A percentile compares a stretch with the other conserved stretches of the same genome.
phyloP scores from a whole-genome alignment of 2,329 filamentous ascomycete genomes.

The Talaromyces sp. region DNA sequence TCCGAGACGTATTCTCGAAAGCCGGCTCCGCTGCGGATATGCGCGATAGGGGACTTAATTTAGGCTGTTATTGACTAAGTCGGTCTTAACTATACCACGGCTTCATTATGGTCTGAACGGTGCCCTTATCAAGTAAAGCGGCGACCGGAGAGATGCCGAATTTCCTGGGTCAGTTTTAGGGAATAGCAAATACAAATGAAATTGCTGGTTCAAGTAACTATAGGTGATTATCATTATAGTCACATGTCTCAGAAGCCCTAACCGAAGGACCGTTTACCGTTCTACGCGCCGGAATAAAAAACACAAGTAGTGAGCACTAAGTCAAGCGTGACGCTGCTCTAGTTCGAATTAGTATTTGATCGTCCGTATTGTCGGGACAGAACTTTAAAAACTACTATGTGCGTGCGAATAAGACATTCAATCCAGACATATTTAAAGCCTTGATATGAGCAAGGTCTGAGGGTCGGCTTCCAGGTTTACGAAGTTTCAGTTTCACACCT shows the following conservation, averaged over 20 bases:
- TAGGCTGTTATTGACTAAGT: neutral
- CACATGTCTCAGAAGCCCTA: conserved; percentile 1
- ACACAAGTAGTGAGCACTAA: neutral
- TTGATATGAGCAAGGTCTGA: neutral
- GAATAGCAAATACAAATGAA: neutral
- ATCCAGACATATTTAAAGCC: neutral
- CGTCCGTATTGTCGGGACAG: neutral
- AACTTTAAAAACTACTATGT: neutral
- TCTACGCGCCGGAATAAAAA: too few relatives aligned
- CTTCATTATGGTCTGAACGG: neutral
- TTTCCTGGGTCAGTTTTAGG: neutral
- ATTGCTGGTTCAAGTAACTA: neutral
- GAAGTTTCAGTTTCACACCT: neutral
- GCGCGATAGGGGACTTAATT: neutral
- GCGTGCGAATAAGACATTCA: neutral
- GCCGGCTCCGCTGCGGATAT: neutral
- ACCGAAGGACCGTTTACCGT: neutral
- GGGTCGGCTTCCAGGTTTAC: neutral
- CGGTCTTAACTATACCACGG: neutral
- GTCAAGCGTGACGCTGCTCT: neutral
- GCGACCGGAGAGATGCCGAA: neutral
- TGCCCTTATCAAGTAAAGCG: neutral
- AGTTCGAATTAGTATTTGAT: neutral
- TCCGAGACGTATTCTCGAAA: neutral
- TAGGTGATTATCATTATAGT: neutral